A percentile compares a stretch with the other conserved stretches of the same genome.
Conservation (phyloP, 768 basidiomycete genomes). For the Leucocoprinus leucothites region DNA sequence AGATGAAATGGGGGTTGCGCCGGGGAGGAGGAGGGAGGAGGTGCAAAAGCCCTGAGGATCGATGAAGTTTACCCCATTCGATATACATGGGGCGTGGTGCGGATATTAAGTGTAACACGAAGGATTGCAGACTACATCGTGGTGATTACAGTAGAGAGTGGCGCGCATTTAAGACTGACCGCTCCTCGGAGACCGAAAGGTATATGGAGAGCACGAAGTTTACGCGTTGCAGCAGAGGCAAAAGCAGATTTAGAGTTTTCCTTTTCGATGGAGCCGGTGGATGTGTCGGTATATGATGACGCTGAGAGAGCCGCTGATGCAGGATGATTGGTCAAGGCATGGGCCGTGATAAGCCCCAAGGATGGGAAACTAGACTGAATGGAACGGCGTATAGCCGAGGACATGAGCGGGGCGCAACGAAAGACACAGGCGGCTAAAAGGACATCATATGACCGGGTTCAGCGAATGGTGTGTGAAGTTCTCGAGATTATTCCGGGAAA, state of each 20-base stretch:
- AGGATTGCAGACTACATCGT: too few species aligned
- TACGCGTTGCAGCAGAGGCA: slow-evolving; percentile 2
- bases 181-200: slow-evolving; percentile 4
- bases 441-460: slow-evolving; percentile 6
- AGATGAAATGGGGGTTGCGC: slow-evolving; percentile 3
- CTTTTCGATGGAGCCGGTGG: too few species aligned
- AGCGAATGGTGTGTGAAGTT: slow-evolving; percentile 8
- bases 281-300: too few species aligned
- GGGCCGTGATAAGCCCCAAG: too few species aligned
- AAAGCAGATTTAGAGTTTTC: too few species aligned
- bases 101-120: slow-evolving; percentile 6
- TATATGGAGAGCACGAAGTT: background rate
- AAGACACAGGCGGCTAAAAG: slow-evolving; percentile 1
- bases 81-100: background rate
- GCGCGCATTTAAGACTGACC: too few species aligned
- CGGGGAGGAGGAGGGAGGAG: too few species aligned
- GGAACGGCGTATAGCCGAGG: slow-evolving; percentile 6
- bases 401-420: slow-evolving; percentile 10
- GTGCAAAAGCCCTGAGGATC: slow-evolving; percentile 13
- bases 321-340: slow-evolving; percentile 9
- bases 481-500: slow-evolving; percentile 9
- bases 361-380: slow-evolving; percentile 3
- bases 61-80: background rate
- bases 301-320: slow-evolving; percentile 10
- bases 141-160: background rate